Base-by-base conservation (phyloP, 768 basidiomycete species). In the Rubroboletus satanas region DNA sequence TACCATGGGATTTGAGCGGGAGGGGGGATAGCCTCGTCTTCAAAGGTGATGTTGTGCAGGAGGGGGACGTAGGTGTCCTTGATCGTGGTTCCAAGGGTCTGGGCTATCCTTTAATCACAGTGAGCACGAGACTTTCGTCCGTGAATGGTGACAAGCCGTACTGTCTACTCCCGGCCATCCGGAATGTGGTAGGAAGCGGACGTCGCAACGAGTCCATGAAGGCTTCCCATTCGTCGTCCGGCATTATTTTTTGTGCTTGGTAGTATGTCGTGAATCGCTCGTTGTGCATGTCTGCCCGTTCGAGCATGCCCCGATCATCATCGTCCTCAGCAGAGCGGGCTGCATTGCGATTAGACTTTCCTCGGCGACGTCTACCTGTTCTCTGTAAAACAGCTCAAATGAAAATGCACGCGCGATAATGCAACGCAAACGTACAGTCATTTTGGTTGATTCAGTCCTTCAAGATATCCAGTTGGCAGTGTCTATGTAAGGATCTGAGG, bases 181-280 rank as follows among this genome's bases (percentile, higher is more conserved):
- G 80, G 71, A 99, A 99, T 0, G 95, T 97, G 0, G 93, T 96
- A 4, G 97, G 97, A 38, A 98, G 75, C 36, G 90, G 89, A 28
- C 75, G 75, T 41, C 82, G 79, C 53, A 96, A 68, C 1, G 80
- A 69, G 6, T 81, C 77, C 59, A 93, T 71, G 55, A 98, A 88
- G 1, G 59, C 45, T 0, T 84, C 79, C 91, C 93, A 98, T 68
- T 98, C 91, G 2, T 83, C 80, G 0, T 86, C 83, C 1, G 83
- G 74, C 5, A 97, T 72, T 43, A 96, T 83, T 14, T 80, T 77
- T 70, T 97, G 95, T 0, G 83, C 79, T 64, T 79, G 77, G 73
- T 91, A 91, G 68, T 91, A 91, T 7, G 73, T 72, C 47, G 75
- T 76, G 58, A 90, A 82, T 7, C 82, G 82, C 42, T 81, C 82